Evolutionary conservation across 1,284 basidiomycete species (phyloP), one percentile per base, ranked within the genome.

Genomic region (Ceratobasidium sp.): DNA sequence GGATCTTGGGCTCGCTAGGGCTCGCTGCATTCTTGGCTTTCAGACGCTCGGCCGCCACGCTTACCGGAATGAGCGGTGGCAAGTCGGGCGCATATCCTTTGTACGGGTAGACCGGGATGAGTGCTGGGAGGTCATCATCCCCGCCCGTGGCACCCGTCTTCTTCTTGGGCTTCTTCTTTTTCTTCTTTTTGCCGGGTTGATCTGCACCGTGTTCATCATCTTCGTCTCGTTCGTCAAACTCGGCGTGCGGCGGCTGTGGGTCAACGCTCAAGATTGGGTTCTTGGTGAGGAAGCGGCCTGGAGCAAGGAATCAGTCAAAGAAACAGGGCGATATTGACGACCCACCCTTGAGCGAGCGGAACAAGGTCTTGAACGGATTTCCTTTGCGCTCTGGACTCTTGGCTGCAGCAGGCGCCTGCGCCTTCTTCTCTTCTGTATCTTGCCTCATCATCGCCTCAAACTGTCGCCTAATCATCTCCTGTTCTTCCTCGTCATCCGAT

Each of bases 151-250:
- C 49, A 34, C 25, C 70, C 34, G 70, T 56, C 70, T 67, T 69
- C 73, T 77, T 77, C 66, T 74, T 77, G 32, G 77, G 46, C 71
- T 77, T 77, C 25, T 77, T 73, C 54, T 57, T 61, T 19, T 77
- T 71, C 65, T 74, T 66, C 54, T 67, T 67, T 61, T 65, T 65
- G 8, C 40, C 51, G 19, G 76, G 68, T 13, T 19, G 51, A 13
- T n/a, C 44, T 29, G 64, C 40, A 11, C 22, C 64, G 29, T 59
- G 69, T 8, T 66, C 67, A 8, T 54, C 61, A 22, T 65, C 77
- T 44, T 64, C 66, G 56, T 64, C 71, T 15, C 44, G 59, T 22
- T 65, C 71, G 40, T 64, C 71, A 32, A 62, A 74, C 34, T 74
- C 71, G 32, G 25, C 11, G 46, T 25, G 43, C 2, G 44, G 71